Evolutionary conservation across 768 basidiomycete species (phyloP).

Genomic region (Calvatia gigantea): DNA sequence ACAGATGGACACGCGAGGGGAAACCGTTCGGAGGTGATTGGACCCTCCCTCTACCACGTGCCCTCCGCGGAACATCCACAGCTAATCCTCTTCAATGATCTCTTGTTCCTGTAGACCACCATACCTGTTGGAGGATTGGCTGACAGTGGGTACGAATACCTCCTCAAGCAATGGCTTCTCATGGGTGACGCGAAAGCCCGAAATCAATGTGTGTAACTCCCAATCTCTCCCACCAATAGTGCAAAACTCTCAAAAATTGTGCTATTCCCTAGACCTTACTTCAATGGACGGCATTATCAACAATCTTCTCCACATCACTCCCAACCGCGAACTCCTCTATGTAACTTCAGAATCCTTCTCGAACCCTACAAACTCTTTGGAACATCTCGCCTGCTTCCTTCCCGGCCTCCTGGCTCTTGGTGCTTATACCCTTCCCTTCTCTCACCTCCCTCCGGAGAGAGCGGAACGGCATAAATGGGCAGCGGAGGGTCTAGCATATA

Average conservation of each 20-base stretch:
- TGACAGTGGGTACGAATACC: conserved; percentile 69
- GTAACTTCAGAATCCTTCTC: conserved; percentile 41
- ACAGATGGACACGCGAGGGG: conserved; percentile 15
- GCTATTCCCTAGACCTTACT: conserved; percentile 42
- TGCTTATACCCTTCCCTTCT: conserved; percentile 34
- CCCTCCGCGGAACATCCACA: not conserved
- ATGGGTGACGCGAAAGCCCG: conserved; percentile 50
- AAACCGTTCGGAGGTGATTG: conserved; percentile 29
- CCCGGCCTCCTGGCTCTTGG: conserved; percentile 62
- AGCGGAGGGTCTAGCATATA: conserved; percentile 57
- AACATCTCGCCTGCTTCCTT: conserved; percentile 65
- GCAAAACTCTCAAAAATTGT: conserved; percentile 26
- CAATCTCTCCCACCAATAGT: conserved; percentile 25
- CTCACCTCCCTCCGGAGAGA: conserved; percentile 28
- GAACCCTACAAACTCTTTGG: conserved; percentile 40
- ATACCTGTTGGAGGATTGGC: conserved; percentile 55
- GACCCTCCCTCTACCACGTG: not conserved
- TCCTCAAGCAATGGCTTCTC: conserved; percentile 66
- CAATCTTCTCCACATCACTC: conserved; percentile 51
- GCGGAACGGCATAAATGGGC: conserved; percentile 51
- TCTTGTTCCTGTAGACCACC: conserved; percentile 23
- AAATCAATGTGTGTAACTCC: conserved; percentile 48
- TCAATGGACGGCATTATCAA: conserved; percentile 46
- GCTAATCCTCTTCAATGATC: not conserved
- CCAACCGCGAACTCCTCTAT: conserved; percentile 52